Evolutionary conservation across 176 grass and related monocot species (phyloP), one percentile per base, ranked within the genome.

Genomic region (Areca catechu): DNA sequence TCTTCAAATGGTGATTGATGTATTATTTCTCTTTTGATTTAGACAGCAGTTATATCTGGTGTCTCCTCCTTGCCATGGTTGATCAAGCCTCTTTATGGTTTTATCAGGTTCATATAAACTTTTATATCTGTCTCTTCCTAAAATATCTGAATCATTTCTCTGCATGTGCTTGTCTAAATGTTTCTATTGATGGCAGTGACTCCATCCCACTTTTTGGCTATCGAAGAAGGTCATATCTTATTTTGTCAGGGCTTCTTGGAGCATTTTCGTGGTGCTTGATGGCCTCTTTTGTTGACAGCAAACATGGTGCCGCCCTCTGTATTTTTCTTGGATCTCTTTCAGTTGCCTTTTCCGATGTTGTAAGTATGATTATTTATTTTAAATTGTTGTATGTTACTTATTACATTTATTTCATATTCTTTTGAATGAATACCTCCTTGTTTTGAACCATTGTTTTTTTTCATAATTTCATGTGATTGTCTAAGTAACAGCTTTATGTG

Each of bases 301-400:
- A 99, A 69, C 93, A 86, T 66, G 70, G 77, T 71, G 88, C 82
- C 58, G 81, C 84, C 3, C 76, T 75, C 53, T 99, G 81, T 64
- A 93, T 99, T 78, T 76, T 99, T 65, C 79, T 99, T 57, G 94
- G 94, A 65, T 99, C 88, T 68, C 81, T 99, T 75, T 93, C 94
- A 73, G 94, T 99, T 74, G 94, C 94, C 81, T 99, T 98, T 66
- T 92, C 94, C 18, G 94, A 98, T 68, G 94, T 98, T 74, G 94
- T 98, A 80, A 92, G 84, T 87, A 18, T 54, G 34, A 43, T 43
- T 43, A 43, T 43, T 43, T 43, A 43, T 43, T 43, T 43, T 43
- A 43, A 43, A 43, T 43, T 43, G 34, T 43, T 43, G 34, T 0
- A 43, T 43, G 34, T 12, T 43, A 43, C 6, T 43, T 43, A 14